phyloP scores from a whole-genome alignment of 2,329 filamentous ascomycete genomes.

The Fusarium sp. region DNA sequence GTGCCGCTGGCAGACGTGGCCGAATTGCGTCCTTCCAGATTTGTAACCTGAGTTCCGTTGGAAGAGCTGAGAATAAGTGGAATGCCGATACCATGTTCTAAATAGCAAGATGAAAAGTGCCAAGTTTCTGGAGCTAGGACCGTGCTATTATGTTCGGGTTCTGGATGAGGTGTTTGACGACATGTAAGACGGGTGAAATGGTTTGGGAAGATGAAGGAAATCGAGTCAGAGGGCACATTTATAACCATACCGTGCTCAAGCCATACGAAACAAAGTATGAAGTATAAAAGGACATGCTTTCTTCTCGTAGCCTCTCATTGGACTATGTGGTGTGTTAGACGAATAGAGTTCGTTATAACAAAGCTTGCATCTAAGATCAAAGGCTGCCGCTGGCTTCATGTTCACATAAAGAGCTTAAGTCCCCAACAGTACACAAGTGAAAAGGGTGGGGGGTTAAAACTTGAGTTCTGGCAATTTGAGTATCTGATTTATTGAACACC shows the following conservation, averaged over 20 bases:
- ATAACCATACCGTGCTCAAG: too few relatives aligned
- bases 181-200: not conserved
- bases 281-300: not conserved
- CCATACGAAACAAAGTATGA: not conserved
- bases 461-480: not conserved
- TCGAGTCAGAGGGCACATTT: not conserved
- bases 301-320: not conserved
- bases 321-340: not conserved
- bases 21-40: not conserved
- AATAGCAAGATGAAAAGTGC: rapidly evolving
- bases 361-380: not conserved
- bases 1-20: not conserved
- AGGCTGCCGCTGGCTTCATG: not conserved
- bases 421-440: not conserved
- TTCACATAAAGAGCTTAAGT: not conserved
- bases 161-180: not conserved
- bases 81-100: not conserved
- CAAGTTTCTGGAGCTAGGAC: not conserved
- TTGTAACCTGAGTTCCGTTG: not conserved
- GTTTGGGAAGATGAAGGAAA: not conserved
- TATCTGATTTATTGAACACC: not conserved
- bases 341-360: not conserved
- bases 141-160: not conserved
- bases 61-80: not conserved
- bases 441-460: rapidly evolving